Conservation (phyloP, 257 asterid species). For the Rehmannia glutinosa region DNA sequence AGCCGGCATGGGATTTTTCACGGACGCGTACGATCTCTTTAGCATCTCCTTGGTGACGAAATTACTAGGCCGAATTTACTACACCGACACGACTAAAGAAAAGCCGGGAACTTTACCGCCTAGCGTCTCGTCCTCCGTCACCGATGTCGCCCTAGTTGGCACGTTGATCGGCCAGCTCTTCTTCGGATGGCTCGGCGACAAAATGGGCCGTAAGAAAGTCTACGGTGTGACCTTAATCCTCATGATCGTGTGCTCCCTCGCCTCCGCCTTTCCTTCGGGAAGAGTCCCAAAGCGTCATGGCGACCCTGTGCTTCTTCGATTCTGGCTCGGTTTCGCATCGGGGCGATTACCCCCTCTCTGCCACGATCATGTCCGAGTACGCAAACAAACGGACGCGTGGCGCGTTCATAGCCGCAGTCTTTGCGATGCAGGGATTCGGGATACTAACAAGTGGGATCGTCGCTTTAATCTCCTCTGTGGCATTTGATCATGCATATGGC, state of each 20-base stretch:
- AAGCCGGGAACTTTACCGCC: too few species aligned
- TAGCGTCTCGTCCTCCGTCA: too few species aligned
- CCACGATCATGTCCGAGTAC: constrained; percentile 39
- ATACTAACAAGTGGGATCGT: constrained; percentile 33
- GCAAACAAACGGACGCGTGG: constrained; percentile 40
- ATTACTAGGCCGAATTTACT: constrained; percentile 32
- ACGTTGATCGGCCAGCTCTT: too few species aligned
- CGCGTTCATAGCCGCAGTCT: constrained; percentile 36
- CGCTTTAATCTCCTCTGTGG: constrained; percentile 19
- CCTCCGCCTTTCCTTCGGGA: too few species aligned
- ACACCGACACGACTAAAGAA: constrained; percentile 9
- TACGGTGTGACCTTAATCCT: too few species aligned
- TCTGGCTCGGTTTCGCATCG: constrained; percentile 41
- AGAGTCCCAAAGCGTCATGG: too few species aligned
- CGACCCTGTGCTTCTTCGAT: constrained; percentile 35
- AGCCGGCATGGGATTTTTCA: constrained; percentile 43
- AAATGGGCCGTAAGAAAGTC: too few species aligned
- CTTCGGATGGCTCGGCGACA: too few species aligned
- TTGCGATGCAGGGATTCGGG: constrained; percentile 42
- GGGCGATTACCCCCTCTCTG: constrained; percentile 46
- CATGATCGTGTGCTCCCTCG: too few species aligned
- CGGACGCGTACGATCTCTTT: constrained; percentile 40
- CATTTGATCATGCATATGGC: constrained; percentile 8
- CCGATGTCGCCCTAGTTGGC: too few species aligned
- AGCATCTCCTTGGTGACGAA: constrained; percentile 31